Conservation (phyloP, 225 moss, liverwort and hornwort species). For the Neckera pumila region DNA sequence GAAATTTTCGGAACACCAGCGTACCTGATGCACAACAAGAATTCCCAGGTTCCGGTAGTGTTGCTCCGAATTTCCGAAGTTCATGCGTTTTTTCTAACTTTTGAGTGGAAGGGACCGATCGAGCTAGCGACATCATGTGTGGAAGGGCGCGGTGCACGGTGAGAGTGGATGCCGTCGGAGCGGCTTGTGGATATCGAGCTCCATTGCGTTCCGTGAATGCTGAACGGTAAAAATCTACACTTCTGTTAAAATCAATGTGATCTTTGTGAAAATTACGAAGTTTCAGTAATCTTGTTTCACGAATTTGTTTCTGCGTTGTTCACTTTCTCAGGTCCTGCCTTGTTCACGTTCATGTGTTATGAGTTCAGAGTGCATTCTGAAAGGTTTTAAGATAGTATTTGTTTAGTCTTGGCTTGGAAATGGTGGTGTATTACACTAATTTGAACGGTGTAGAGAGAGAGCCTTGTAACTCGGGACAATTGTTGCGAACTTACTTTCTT, state of each 20-base stretch:
- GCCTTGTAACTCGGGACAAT: neutral
- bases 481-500: neutral
- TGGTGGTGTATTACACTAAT: neutral
- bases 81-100: neutral
- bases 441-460: neutral
- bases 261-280: neutral
- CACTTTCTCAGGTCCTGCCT: neutral
- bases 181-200: conserved; percentile 54
- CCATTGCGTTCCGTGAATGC: conserved; percentile 56
- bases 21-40: neutral
- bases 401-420: neutral
- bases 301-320: neutral
- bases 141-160: conserved; percentile 94
- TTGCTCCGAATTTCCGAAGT: neutral
- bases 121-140: conserved; percentile 39
- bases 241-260: neutral
- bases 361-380: neutral
- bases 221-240: conserved; percentile 30
- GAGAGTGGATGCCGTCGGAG: conserved; percentile 54
- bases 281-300: neutral
- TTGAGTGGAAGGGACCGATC: neutral
- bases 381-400: neutral
- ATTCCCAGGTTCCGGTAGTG: neutral
- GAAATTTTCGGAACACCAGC: neutral
- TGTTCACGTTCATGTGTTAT: neutral